Base-by-base conservation (phyloP, 192 early-diverging fungal species). In the Podila clonocystis region DNA sequence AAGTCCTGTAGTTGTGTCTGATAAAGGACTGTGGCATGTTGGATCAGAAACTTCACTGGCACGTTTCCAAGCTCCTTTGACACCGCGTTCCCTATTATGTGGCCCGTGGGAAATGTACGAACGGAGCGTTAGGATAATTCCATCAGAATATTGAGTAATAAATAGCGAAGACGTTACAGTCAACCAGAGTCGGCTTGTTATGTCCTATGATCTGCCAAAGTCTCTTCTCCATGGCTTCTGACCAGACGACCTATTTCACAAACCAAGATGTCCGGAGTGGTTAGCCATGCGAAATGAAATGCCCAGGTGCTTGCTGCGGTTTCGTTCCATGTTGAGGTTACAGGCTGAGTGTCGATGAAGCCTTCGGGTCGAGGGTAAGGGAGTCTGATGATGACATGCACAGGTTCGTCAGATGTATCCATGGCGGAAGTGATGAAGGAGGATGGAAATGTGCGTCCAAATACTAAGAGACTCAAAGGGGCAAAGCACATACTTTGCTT, bases 181-280 rank as follows among this genome's bases (percentile, higher is more conserved):
- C 89, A 11, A 86, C 75, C 24, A 82, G 74, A 17, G 66, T 68
- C 28, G 74, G 82, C 41, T 88, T 85, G 58, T 87, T 90, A 62
- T 86, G 84, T 5, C 85, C 80, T 41, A 89, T 83, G 55, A 85
- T 79, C 52, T 86, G 78, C 89, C 89, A 90, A 29, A 90, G 45
- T 11, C 79, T 77, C 60, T 86, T 84, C 50, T 90, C 89, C 89
- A 88, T 88, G 52, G 82, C 82, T 57, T 90, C 87, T 30, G 89
- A 89, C 89, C 89, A 90, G 50, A 87, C 66, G 34, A 89, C 73
- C 89, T 88, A 72, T 60, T 34, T 48, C 5, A 28, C 2, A 8
- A 38, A 41, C 62, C 17, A 69, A 30, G 57, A 45, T 15, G 41
- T 17, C 1, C 11, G 13, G 13, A 45, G 15, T 17, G 41, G 41